A percentile compares a stretch with the other conserved stretches of the same genome.
These are phyloP conservation scores for Mycena indigotica DNA, from an alignment of 768 basidiomycete genomes.

Conservation along the genomic window DNA sequence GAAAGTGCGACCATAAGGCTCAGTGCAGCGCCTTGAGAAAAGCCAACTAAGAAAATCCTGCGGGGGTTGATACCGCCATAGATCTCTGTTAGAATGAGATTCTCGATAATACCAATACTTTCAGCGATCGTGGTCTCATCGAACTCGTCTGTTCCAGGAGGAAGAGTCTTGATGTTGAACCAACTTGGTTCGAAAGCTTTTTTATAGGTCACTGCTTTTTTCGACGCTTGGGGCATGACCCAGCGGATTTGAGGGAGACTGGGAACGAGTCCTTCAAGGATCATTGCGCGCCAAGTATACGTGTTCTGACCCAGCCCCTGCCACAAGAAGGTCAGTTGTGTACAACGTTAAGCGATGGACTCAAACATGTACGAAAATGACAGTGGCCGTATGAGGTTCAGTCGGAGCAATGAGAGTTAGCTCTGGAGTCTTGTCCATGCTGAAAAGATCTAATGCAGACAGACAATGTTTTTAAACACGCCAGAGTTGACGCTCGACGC, in stretches of 20 bases:
- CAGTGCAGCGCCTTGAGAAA: constrained; percentile 47
- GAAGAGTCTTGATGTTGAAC: constrained; percentile 44
- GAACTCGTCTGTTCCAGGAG: constrained; percentile 38
- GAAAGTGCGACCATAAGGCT: constrained; percentile 42
- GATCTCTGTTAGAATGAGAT: constrained; percentile 40
- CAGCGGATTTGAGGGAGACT: constrained; percentile 43
- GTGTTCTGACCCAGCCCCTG: constrained; percentile 46
- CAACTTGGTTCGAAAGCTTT: constrained; percentile 38
- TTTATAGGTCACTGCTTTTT: constrained; percentile 32
- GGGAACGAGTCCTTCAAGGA: constrained; percentile 35
- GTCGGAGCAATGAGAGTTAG: constrained; percentile 24
- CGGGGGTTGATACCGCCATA: constrained; percentile 38
- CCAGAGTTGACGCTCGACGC: constrained; percentile 10
- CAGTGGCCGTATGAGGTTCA: constrained; percentile 59
- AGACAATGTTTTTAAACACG: constrained; percentile 13
- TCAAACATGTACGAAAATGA: constrained; percentile 73
- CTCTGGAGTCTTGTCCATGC: constrained; percentile 11
- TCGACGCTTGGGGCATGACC: constrained; percentile 48
- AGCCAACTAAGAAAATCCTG: constrained; percentile 43
- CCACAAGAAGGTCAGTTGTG: background rate
- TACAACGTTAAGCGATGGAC: background rate
- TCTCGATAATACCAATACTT: constrained; percentile 39
- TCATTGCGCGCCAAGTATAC: constrained; percentile 37
- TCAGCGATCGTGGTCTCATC: constrained; percentile 37
- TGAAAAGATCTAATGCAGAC: constrained; percentile 3